Percentiles rank a stretch among this genome's conserved stretches.
These are phyloP conservation scores for Monilinia aucupariae DNA, from an alignment of 2,329 filamentous ascomycete genomes.

Conservation along the genomic window DNA sequence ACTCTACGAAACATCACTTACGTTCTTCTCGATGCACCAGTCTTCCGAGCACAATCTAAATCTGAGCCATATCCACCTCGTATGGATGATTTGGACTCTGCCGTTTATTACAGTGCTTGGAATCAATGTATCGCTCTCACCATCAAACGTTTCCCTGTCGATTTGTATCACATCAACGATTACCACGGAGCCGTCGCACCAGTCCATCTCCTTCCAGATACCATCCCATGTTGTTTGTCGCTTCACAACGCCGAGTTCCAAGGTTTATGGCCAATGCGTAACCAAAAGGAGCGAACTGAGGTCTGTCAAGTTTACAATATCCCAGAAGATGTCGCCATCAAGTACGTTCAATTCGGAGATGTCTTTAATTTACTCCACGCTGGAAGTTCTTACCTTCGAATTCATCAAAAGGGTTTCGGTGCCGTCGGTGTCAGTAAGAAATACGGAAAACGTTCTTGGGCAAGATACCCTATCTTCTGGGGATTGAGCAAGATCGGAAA, in stretches of 20 bases:
- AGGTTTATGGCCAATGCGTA: constrained; percentile 63
- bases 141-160: constrained; percentile 56
- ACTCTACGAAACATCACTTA: constrained; percentile 60
- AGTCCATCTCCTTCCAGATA: constrained; percentile 55
- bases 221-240: constrained; percentile 56
- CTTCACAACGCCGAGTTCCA: constrained; percentile 67
- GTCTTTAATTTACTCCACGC: constrained; percentile 62
- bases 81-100: constrained; percentile 64
- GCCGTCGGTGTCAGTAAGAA: constrained; percentile 64
- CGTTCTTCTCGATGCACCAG: constrained; percentile 52
- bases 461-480: constrained; percentile 66
- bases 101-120: constrained; percentile 65
- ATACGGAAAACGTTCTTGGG: constrained; percentile 61
- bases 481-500: constrained; percentile 60
- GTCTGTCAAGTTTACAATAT: constrained; percentile 62
- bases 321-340: constrained; percentile 48
- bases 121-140: constrained; percentile 63
- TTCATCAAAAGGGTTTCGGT: constrained; percentile 63
- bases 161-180: constrained; percentile 63
- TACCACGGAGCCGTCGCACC: constrained; percentile 60
- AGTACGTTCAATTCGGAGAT: constrained; percentile 63
- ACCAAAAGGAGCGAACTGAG: constrained; percentile 54
- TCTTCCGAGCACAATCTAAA: constrained; percentile 59
- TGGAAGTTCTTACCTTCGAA: constrained; percentile 58
- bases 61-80: constrained; percentile 59